Evolutionary conservation across 2,329 filamentous ascomycete species (phyloP).

Genomic region (Macrophomina phaseolina): DNA sequence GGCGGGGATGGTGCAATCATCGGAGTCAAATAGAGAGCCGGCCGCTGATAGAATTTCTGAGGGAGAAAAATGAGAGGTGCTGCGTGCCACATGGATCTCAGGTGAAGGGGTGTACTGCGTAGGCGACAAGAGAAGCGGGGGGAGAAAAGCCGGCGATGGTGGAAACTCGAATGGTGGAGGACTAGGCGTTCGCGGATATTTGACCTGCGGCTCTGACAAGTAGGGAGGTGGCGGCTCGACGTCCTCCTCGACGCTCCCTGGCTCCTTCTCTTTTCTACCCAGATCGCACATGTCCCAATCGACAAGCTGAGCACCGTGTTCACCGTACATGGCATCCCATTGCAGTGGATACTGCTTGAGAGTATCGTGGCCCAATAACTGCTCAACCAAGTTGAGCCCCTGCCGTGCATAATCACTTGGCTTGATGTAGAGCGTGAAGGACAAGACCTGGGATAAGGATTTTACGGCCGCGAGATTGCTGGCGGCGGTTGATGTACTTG

Average conservation of each 20-base stretch:
- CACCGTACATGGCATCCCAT: slow-evolving; percentile 2
- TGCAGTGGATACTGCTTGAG: slow-evolving; percentile 10
- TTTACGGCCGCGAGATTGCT: neutral
- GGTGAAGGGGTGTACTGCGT: neutral
- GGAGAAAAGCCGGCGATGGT: neutral
- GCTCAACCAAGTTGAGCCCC: slow-evolving; percentile 3
- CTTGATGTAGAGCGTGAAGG: slow-evolving; percentile 19
- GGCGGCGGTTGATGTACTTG: slow-evolving; percentile 15
- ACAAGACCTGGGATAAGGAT: neutral
- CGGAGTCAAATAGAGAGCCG: neutral
- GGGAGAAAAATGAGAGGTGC: neutral
- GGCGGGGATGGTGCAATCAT: neutral
- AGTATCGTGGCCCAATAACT: neutral
- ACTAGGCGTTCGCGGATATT: neutral
- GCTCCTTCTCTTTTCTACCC: neutral
- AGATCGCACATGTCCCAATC: slow-evolving; percentile 15
- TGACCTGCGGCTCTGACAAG: neutral
- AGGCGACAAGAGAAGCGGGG: neutral
- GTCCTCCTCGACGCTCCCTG: neutral
- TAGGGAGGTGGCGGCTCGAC: slow-evolving; percentile 15
- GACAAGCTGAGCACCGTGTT: neutral
- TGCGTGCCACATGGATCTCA: neutral
- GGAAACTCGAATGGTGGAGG: neutral
- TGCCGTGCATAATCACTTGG: slow-evolving; percentile 23
- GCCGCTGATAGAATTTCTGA: neutral